Evolutionary conservation across 164 flowering plant species (phyloP), one percentile per base, ranked within the genome.

Genomic region (Aristolochia contorta): DNA sequence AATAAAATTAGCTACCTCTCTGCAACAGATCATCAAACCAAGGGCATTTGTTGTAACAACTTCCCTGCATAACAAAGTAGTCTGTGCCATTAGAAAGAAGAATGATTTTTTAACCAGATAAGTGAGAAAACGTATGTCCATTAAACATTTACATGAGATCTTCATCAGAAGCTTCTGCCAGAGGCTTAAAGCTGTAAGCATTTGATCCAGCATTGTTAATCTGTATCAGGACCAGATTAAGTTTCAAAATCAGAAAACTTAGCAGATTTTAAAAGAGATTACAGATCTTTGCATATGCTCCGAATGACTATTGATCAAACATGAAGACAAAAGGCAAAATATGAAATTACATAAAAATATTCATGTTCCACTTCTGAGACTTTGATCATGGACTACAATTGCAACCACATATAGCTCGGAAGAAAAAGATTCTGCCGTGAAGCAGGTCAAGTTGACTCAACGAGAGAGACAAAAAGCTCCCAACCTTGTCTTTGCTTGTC

Each of bases 121-220:
- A 58, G 15, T 30, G 5, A 3, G 57, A 32, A 51, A 24, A 16
- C 7, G 10, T 19, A 57, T 53, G 37, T 14, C 20, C 12, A 45
- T 21, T 2, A 21, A 45, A 54, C 66, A 66, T 61, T 72, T 67
- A 92, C 98, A 87, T 78, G 62, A 92, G 93, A 80, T 87, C 97
- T 72, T 92, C 87, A 77, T 92, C 98, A 59, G 93, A 87, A 66
- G 96, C 79, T 68, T 92, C 96, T 27, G 86, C 79, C 73, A 92
- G 66, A 48, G 96, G 91, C 61, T 85, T 87, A 71, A 69, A 82
- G 79, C 91, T 87, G 75, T 92, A 92, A 52, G 96, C 98, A 79
- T 92, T 92, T 68, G 98, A 92, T 79, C 98, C 98, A 53, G 96
- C 96, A 78, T 92, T 92, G 71, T 92, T 92, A 58, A 92, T 89